Evolutionary conservation across 306 rosid species (phyloP).

Genomic region (Cyclanthera cordifolia): DNA sequence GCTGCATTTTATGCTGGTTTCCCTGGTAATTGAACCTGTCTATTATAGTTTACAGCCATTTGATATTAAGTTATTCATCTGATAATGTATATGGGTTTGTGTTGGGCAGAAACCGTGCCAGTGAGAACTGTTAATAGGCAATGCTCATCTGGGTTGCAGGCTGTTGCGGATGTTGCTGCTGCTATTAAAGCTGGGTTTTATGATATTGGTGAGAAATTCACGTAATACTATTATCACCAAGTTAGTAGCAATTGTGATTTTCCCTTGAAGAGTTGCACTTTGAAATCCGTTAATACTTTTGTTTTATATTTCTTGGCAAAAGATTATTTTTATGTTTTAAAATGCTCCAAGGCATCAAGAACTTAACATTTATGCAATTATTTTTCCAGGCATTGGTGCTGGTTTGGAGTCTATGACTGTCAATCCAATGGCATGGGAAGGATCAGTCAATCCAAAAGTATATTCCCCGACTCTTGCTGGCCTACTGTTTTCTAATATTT

Average conservation of each 20-base stretch:
- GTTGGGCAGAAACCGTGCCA: constrained; percentile 64
- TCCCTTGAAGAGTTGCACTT: too few species aligned
- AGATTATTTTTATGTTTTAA: neutral
- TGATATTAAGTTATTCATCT: neutral
- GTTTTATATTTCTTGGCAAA: neutral
- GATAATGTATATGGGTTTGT: neutral
- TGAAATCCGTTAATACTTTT: neutral
- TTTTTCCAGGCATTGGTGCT: constrained; percentile 71
- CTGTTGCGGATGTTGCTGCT: constrained; percentile 97
- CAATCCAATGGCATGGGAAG: constrained; percentile 88
- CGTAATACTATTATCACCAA: neutral
- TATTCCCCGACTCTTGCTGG: neutral
- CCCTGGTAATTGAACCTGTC: constrained; percentile 45
- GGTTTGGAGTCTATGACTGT: constrained; percentile 87
- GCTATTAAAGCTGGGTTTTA: constrained; percentile 88
- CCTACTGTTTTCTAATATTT: neutral
- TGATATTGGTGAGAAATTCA: constrained; percentile 50
- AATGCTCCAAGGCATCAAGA: neutral
- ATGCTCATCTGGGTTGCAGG: constrained; percentile 98
- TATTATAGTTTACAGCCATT: neutral
- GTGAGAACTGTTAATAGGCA: constrained; percentile 94
- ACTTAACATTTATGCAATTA: neutral
- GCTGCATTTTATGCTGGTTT: constrained; percentile 99
- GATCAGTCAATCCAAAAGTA: constrained; percentile 86
- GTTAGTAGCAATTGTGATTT: neutral